Evolutionary conservation across 2,329 filamentous ascomycete species (phyloP).

Genomic region (Botryotinia narcissicola): DNA sequence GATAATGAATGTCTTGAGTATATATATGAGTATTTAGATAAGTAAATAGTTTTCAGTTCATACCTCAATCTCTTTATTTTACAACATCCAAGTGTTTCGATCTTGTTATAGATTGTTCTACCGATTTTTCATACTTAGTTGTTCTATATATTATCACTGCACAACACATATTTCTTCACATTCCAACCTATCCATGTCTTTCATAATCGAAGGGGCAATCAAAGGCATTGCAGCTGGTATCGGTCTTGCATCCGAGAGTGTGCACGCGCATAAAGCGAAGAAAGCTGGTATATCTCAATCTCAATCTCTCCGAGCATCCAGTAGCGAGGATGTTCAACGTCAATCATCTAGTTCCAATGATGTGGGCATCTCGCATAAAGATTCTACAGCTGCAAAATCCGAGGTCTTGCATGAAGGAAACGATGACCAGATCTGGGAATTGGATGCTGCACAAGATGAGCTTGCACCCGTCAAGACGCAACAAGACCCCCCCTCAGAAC

Average conservation of each 20-base stretch:
- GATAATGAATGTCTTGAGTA: background rate
- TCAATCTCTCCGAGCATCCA: background rate
- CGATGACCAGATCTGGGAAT: constrained; percentile 32
- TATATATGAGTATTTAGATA: background rate
- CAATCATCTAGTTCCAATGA: background rate
- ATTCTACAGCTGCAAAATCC: background rate
- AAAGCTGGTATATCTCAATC: background rate
- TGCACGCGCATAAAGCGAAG: constrained; percentile 14
- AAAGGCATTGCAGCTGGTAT: constrained; percentile 31
- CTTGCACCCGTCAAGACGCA: background rate
- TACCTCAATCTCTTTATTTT: background rate
- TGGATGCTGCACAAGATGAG: constrained; percentile 28
- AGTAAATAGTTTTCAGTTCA: background rate
- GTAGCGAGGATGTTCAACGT: background rate
- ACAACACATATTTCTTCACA: background rate
- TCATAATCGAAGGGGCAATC: constrained; percentile 8
- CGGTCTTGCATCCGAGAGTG: constrained; percentile 33
- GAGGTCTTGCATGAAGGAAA: constrained; percentile 21
- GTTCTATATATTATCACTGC: background rate
- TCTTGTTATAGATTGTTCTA: background rate
- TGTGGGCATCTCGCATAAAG: background rate
- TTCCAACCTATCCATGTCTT: background rate
- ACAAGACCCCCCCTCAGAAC: background rate
- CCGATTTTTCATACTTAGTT: background rate
- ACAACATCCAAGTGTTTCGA: background rate